Conservation (phyloP, 2,329 filamentous ascomycete species). For the Aspergillus sp. region DNA sequence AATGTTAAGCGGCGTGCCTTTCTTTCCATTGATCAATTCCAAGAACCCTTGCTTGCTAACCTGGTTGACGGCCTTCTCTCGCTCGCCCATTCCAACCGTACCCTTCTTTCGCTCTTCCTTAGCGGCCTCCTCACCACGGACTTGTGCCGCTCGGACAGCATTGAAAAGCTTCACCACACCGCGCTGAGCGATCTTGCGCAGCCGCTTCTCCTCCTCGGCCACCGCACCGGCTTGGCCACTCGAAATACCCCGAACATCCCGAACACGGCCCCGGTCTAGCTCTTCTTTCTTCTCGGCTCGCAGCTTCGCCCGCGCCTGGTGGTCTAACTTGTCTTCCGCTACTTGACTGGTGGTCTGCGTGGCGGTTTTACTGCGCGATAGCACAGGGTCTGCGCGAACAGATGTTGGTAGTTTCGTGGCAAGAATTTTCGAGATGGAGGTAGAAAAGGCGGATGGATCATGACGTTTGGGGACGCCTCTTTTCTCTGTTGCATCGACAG, state of each 20-base stretch:
- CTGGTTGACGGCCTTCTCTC: slow-evolving; percentile 87
- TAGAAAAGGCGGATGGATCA: slow-evolving; percentile 87
- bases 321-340: slow-evolving; percentile 74
- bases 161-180: slow-evolving; percentile 98
- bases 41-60: slow-evolving; percentile 97
- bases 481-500: slow-evolving; percentile 43
- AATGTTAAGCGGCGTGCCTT: slow-evolving; percentile 48
- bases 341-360: slow-evolving; percentile 70
- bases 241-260: slow-evolving; percentile 73
- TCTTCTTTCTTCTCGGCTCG: slow-evolving; percentile 77
- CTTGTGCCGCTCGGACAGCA: slow-evolving; percentile 87
- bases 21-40: slow-evolving; percentile 73
- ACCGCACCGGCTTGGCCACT: slow-evolving; percentile 53
- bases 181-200: slow-evolving; percentile 85
- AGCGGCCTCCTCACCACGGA: slow-evolving; percentile 78
- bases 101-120: slow-evolving; percentile 65
- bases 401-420: slow-evolving; percentile 80
- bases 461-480: slow-evolving; percentile 68
- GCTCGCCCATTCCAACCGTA: slow-evolving; percentile 73
- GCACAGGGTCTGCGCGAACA: slow-evolving; percentile 84
- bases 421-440: slow-evolving; percentile 89
- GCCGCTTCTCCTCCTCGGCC: slow-evolving; percentile 70
- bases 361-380: slow-evolving; percentile 77
- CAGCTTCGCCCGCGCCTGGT: slow-evolving; percentile 75
- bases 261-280: slow-evolving; percentile 81